Evolutionary conservation across 2,329 filamentous ascomycete genomes (phyloP), one percentile per base, ranked within the genome.

Genomic region (Nigrospora osmanthi): DNA sequence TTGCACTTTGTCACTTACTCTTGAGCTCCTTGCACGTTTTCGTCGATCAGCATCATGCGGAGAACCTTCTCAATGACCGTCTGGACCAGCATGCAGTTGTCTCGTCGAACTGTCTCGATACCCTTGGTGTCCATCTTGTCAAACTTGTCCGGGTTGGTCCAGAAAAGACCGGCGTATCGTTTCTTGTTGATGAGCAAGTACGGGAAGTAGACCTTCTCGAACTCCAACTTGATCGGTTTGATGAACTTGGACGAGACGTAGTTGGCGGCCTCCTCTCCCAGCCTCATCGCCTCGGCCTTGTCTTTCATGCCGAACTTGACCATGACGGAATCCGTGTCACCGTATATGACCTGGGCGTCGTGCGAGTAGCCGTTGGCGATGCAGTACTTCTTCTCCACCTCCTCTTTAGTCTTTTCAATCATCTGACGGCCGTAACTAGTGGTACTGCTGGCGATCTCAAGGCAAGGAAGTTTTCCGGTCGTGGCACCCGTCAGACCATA

Each of bases 91-190:
- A 93, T 75, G 62, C 93, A 98, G 62, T 98, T 98, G 65, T 98
- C 93, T 75, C 93, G 78, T 54, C 93, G 85, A 39, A 98, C 94
- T 4, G 93, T 98, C 68, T 98, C 93, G 54, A 98, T 97, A 75
- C 93, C 93, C 65, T 98, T 98, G 48, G 89, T 97, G 66, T 98
- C 93, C 94, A 98, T 98, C 74, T 97, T 98, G 76, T 98, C 94
- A 64, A 86, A 93, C 66, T 95, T 96, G 36, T 91, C 80, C 1
- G 91, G 81, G 53, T 86, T 93, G 6, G 93, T 98, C 90, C 90
- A 98, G 69, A 89, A 97, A 31, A 98, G 69, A n/a, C 93, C 93
- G 10, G 93, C 93, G 59, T 98, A 98, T 51, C 93, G 86, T 73
- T 98, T 98, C 75, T 98, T 98, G 81, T 98, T 98, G 81, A 98